Base-by-base conservation (phyloP, 345 rosid genomes). In the Gynandropsis gynandra region DNA sequence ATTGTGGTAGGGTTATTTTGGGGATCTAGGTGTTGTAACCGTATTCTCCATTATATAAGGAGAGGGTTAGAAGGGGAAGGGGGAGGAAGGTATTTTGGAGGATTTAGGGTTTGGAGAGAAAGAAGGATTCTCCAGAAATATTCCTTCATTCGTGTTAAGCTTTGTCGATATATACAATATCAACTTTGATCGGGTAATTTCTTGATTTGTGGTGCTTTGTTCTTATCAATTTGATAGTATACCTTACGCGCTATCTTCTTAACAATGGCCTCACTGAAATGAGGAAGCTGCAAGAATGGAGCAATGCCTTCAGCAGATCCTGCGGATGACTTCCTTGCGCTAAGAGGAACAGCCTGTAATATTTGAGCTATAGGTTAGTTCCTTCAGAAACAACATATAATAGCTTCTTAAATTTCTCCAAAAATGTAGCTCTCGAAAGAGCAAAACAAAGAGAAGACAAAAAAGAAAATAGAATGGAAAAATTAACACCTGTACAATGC, bases 191-290 rank as follows among this genome's bases (percentile, higher is more conserved):
- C n/a, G n/a, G n/a, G n/a, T n/a, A n/a, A n/a, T n/a, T n/a, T n/a
- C n/a, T n/a, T n/a, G n/a, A n/a, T n/a, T n/a, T n/a, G n/a, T n/a
- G n/a, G n/a, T n/a, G n/a, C n/a, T n/a, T n/a, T n/a, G n/a, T 24
- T 46, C 57, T 42, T 44, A 64, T 18, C n/a, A n/a, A n/a, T n/a
- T n/a, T n/a, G 41, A 37, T 39, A 46, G 42, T 51, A 56, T 62
- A 85, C 95, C 95, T 87, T 92, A 72, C 97, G 95, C 35, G 88
- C 80, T 61, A 87, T 81, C 75, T 78, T 87, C 70, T 87, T 92
- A n/a, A 85, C 52, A 42, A 75, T 72, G 50, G 85, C 68, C 29
- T 92, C 98, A 36, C 75, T 85, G 70, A 92, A 78, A 74, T 83
- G 86, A 47, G 98, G 97, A 44, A 92, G 81, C 86, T 87, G 98